Base-by-base conservation (phyloP, 148 eudicot genomes). In the Vaccinium darrowii region DNA sequence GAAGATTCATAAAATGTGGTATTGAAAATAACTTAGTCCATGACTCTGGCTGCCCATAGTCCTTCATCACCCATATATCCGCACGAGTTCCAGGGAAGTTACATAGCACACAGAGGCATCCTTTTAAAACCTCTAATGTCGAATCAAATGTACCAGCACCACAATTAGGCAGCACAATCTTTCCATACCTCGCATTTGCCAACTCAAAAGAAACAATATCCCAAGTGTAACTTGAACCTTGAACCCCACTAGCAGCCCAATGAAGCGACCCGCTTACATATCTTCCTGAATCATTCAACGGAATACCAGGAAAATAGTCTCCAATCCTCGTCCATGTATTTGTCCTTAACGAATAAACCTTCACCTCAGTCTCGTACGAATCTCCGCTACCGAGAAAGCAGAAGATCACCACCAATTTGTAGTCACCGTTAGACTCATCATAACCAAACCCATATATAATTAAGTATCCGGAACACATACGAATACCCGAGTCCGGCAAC, bases 31-130 rank as follows among this genome's bases (percentile, higher is more conserved):
- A 39, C 77, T 88, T 92, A n/a, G 79, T 80, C 94, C 94, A 92
- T 21, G 93, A 91, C 19, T 89, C 88, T 60, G 79, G 27, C 58
- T 82, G 86, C 16, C 90, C 93, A 56, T 92, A 91, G 57, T 85
- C 90, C 83, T 89, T 86, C 91, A 92, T 83, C 49, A 89, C 82
- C 94, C 93, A 91, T 7, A 92, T 43, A 81, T 92, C 93, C 1
- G 81, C 73, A 47, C 74, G 76, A 57, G 36, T 36, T 23, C 56
- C 25, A 1, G n/a, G 11, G 86, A 81, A 82, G 80, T 84, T 82
- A 72, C 85, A 69, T n/a, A 90, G 50, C 53, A 89, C 85, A 85
- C 57, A 85, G 15, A 92, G 65, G n/a, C 85, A 84, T 8, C 81
- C 87, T 9, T 51, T 73, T 27, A 92, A 53, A 54, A 87, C 87